Evolutionary conservation across 257 asterid genomes (phyloP).

Genomic region (Penstemon newberryi): DNA sequence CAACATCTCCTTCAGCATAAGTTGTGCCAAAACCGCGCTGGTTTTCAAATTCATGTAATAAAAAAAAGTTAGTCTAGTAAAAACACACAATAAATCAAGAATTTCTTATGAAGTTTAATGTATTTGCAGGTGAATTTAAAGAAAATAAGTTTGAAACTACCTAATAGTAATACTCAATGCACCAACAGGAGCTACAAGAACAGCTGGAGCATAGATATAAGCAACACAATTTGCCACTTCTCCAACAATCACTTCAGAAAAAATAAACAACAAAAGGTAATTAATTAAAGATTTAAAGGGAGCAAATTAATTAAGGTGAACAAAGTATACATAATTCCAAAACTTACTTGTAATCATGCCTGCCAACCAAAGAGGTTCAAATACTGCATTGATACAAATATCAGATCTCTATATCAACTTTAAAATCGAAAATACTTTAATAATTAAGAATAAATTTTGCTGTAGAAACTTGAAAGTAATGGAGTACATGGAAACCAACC

Average conservation of each 20-base stretch:
- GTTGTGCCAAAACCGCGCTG: constrained; percentile 63
- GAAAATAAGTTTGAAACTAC: constrained; percentile 34
- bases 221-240: constrained; percentile 84
- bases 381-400: constrained; percentile 43
- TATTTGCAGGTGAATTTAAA: constrained; percentile 11
- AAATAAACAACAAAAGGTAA: no score
- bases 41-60: constrained; percentile 22
- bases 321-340: not conserved
- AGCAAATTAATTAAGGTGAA: not conserved
- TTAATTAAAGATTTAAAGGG: constrained; percentile 18
- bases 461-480: no score
- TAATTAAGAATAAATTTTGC: no score
- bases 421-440: no score
- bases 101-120: constrained; percentile 5
- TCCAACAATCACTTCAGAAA: constrained; percentile 70
- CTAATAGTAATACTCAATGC: constrained; percentile 87
- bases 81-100: constrained; percentile 14
- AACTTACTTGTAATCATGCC: constrained; percentile 88
- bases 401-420: not conserved
- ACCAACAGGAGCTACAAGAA: constrained; percentile 92
- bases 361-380: constrained; percentile 94
- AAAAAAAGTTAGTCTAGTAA: constrained; percentile 34
- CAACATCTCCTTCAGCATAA: constrained; percentile 60
- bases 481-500: no score
- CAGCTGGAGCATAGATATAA: constrained; percentile 90